Evolutionary conservation across 768 basidiomycete genomes (phyloP).

Genomic region (Tulasnella calospora): DNA sequence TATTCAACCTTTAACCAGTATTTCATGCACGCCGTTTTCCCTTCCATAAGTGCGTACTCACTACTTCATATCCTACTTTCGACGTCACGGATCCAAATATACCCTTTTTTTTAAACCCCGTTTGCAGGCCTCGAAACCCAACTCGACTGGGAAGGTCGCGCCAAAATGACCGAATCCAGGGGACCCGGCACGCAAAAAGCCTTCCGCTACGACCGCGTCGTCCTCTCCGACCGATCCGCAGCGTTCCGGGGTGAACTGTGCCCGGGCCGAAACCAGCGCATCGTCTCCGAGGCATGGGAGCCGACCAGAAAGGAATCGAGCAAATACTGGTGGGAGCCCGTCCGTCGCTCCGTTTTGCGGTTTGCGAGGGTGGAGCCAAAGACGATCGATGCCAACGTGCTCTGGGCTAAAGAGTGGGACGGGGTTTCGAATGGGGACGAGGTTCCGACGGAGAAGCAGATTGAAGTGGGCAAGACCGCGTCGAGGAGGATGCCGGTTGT

Average conservation of each 20-base stretch:
- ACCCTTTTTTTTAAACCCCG: neutral
- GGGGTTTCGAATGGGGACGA: neutral
- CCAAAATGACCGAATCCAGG: slow-evolving; percentile 32
- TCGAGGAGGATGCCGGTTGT: slow-evolving; percentile 44
- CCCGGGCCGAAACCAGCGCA: neutral
- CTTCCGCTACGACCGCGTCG: slow-evolving; percentile 65
- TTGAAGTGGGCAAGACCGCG: slow-evolving; percentile 47
- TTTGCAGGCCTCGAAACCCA: slow-evolving; percentile 53
- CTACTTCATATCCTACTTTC: neutral
- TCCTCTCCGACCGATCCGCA: slow-evolving; percentile 72
- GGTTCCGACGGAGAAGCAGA: neutral
- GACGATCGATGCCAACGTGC: slow-evolving; percentile 24
- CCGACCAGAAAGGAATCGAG: slow-evolving; percentile 41
- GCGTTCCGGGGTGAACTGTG: slow-evolving; percentile 63
- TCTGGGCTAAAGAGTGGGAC: slow-evolving; percentile 8
- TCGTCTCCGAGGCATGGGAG: slow-evolving; percentile 25
- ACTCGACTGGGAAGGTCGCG: slow-evolving; percentile 68
- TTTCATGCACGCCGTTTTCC: slow-evolving; percentile 69
- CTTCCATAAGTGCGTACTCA: slow-evolving; percentile 32
- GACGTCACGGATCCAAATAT: neutral
- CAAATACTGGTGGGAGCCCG: slow-evolving; percentile 70
- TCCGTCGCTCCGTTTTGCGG: slow-evolving; percentile 58
- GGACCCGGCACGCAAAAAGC: slow-evolving; percentile 27
- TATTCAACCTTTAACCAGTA: slow-evolving; percentile 69
- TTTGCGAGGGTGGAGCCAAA: slow-evolving; percentile 33